Evolutionary conservation across 768 basidiomycete species (phyloP).

Genomic region (Pisolithus marmoratus): DNA sequence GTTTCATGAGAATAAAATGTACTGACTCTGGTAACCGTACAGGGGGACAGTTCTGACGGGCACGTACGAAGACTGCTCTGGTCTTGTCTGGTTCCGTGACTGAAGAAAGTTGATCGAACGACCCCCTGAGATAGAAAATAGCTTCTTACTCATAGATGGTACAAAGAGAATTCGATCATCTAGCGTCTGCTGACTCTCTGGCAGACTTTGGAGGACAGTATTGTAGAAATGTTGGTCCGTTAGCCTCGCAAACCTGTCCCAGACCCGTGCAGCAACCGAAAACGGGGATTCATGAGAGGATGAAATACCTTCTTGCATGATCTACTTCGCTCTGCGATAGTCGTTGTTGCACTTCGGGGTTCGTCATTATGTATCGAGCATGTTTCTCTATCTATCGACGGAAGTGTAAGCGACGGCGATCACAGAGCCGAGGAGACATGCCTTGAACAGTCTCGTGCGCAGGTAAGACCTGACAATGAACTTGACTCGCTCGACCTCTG

Average conservation of each 20-base stretch:
- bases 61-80: constrained; percentile 77
- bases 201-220: constrained; percentile 81
- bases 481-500: constrained; percentile 90
- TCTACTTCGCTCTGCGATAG: constrained; percentile 80
- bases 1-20: not conserved
- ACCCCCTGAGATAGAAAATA: not conserved
- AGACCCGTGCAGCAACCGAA: not conserved
- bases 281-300: not conserved
- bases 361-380: constrained; percentile 70
- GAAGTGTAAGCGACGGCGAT: not conserved
- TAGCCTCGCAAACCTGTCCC: constrained; percentile 62
- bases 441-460: constrained; percentile 82
- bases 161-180: constrained; percentile 70
- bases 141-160: constrained; percentile 64
- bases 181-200: constrained; percentile 67
- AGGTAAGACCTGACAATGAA: constrained; percentile 89
- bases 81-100: constrained; percentile 75
- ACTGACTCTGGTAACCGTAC: constrained; percentile 66
- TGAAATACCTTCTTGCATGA: constrained; percentile 64
- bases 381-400: constrained; percentile 77
- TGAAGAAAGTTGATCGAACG: constrained; percentile 27
- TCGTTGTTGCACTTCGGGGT: constrained; percentile 66
- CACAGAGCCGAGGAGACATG: constrained; percentile 22
- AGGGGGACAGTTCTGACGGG: constrained; percentile 62
- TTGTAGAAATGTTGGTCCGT: constrained; percentile 72